phyloP scores from a whole-genome alignment of 345 rosid genomes.

The Aegle marmelos region DNA sequence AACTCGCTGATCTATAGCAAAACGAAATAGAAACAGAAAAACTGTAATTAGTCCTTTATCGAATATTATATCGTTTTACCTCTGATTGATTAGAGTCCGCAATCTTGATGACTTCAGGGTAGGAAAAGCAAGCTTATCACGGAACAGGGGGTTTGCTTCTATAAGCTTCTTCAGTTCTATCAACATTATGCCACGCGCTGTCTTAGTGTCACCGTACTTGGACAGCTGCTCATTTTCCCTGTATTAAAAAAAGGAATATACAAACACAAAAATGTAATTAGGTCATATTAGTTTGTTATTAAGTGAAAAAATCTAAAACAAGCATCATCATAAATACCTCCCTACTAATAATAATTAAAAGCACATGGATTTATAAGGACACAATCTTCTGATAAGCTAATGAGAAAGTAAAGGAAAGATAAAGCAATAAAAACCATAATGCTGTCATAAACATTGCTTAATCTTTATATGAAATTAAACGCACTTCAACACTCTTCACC shows the following conservation, averaged over 20 bases:
- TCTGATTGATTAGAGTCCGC: constrained; percentile 74
- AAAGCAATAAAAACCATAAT: not conserved
- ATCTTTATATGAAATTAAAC: not conserved
- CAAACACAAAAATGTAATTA: not conserved
- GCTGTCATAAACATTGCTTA: not conserved
- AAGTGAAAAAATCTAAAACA: constrained; percentile 4
- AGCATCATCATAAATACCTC: not conserved
- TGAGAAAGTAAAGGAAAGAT: not conserved
- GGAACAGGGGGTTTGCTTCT: constrained; percentile 76
- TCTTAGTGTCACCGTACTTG: constrained; percentile 66
- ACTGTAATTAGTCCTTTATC: not conserved
- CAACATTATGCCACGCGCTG: constrained; percentile 70
- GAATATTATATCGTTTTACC: constrained; percentile 31
- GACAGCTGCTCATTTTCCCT: constrained; percentile 78
- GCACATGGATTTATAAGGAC: not conserved
- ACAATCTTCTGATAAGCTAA: not conserved
- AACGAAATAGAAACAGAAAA: not conserved
- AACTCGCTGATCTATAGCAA: not conserved
- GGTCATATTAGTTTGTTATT: not conserved
- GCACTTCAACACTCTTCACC: not conserved
- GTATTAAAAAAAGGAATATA: constrained; percentile 9
- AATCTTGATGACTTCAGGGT: constrained; percentile 62
- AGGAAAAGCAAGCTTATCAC: constrained; percentile 69
- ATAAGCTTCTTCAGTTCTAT: constrained; percentile 65
- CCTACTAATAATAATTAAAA: not conserved